Percentiles rank a stretch among this genome's conserved stretches.
These are phyloP conservation scores for Rhizophagus clarus DNA, from an alignment of 192 early-diverging fungal species.

Conservation along the genomic window DNA sequence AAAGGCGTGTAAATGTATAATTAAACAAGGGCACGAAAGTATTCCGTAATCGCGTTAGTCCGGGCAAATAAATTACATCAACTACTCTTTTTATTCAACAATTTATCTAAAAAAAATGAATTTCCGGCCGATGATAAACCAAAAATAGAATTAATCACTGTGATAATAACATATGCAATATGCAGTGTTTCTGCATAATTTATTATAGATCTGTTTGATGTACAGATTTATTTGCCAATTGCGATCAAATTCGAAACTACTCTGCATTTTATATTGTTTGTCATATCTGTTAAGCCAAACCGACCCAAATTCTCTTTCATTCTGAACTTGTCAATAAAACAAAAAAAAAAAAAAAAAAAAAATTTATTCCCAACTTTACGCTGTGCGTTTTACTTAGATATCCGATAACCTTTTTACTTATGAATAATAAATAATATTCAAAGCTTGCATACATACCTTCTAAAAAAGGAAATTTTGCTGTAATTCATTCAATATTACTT, in stretches of 20 bases:
- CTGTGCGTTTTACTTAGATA: neutral
- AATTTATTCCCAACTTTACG: neutral
- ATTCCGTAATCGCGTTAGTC: too few species aligned
- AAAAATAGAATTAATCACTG: neutral
- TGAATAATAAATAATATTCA: neutral
- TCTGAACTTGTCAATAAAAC: neutral
- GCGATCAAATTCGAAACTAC: neutral
- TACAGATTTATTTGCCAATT: neutral
- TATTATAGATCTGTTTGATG: neutral
- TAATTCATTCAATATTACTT: too few species aligned
- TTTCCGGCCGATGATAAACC: neutral
- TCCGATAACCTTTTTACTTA: neutral
- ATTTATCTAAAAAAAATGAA: too few species aligned
- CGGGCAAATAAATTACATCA: too few species aligned
- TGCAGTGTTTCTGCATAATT: neutral
- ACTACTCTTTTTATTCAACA: too few species aligned
- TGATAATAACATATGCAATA: neutral
- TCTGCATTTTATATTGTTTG: neutral
- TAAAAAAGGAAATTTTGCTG: neutral
- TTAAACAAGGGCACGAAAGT: too few species aligned
- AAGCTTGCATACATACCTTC: neutral
- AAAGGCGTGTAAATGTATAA: too few species aligned
- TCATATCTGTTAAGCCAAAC: neutral
- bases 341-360: constrained; percentile 7
- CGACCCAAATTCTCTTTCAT: neutral